phyloP scores from a whole-genome alignment of 1,139 yeast species.

The Candida pseudoviswanathii region DNA sequence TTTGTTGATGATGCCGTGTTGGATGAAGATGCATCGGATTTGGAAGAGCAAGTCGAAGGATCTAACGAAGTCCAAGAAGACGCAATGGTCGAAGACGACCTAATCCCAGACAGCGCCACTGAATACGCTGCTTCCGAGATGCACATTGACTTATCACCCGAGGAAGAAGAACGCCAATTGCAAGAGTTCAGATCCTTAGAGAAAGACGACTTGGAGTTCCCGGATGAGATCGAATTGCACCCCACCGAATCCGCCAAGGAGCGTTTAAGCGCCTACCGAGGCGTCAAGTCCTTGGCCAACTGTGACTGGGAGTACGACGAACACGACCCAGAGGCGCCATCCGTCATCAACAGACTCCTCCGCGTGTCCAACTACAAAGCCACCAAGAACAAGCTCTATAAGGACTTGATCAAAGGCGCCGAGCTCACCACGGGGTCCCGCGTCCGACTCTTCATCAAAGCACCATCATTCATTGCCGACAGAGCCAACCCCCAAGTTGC shows the following conservation, averaged over 20 bases:
- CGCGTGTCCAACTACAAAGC: conserved; percentile 79
- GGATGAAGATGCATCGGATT: conserved; percentile 54
- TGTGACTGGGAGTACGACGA: conserved; percentile 91
- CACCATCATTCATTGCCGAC: conserved; percentile 55
- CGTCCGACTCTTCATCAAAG: conserved; percentile 61
- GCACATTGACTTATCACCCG: conserved; percentile 75
- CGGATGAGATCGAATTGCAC: conserved; percentile 87
- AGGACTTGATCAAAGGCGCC: conserved; percentile 59
- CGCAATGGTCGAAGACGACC: conserved; percentile 25
- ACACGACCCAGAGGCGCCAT: conserved; percentile 71
- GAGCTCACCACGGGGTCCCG: conserved; percentile 68
- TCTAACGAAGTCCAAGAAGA: conserved; percentile 39
- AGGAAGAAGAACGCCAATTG: conserved; percentile 82
- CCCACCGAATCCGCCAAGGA: conserved; percentile 79
- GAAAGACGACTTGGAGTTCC: conserved; percentile 87
- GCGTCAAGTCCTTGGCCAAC: conserved; percentile 77
- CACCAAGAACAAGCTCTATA: conserved; percentile 68
- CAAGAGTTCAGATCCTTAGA: conserved; percentile 68
- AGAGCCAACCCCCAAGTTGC: conserved; percentile 39
- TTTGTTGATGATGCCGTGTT: conserved; percentile 56
- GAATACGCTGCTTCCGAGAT: conserved; percentile 56
- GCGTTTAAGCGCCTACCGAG: conserved; percentile 76
- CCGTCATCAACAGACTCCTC: conserved; percentile 73
- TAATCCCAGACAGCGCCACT: conserved; percentile 41
- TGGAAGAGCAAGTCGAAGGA: conserved; percentile 33